These are phyloP conservation scores for Rhizophagus sp. DNA, from an alignment of 192 early-diverging fungal species.

Conservation along the genomic window DNA sequence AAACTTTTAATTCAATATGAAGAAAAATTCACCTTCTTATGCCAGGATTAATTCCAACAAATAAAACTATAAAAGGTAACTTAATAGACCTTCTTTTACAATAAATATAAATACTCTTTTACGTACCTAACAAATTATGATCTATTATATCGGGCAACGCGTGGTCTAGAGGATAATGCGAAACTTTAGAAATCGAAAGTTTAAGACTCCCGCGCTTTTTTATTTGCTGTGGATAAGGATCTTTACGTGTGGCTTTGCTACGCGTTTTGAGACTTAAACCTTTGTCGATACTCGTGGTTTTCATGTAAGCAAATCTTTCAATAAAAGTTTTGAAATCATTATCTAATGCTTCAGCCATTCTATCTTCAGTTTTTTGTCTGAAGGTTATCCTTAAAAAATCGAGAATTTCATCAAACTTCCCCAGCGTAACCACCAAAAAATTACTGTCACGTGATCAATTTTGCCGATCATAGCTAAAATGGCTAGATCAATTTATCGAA, in stretches of 20 bases:
- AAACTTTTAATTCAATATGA: neutral
- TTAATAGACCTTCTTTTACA: neutral
- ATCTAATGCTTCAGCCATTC: no score
- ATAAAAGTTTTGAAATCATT: neutral
- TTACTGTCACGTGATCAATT: no score
- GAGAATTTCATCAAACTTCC: no score
- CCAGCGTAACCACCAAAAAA: no score
- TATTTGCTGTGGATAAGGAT: neutral
- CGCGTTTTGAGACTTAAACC: neutral
- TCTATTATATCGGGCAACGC: neutral
- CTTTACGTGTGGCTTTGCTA: neutral
- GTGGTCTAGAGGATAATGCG: neutral
- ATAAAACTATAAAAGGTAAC: constrained; percentile 48
- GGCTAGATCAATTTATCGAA: no score
- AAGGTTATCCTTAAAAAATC: no score
- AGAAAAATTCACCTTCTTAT: constrained; percentile 22
- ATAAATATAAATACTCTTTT: neutral
- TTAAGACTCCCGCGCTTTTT: neutral
- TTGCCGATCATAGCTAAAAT: no score
- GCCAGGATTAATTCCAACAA: constrained; percentile 77
- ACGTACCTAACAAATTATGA: constrained; percentile 10
- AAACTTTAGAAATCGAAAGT: neutral
- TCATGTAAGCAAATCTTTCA: neutral
- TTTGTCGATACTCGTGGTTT: neutral
- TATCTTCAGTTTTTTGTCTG: no score